Evolutionary conservation across 2,329 filamentous ascomycete species (phyloP), one percentile per base, ranked within the genome.

Genomic region (Trichoderma brevicompactum): DNA sequence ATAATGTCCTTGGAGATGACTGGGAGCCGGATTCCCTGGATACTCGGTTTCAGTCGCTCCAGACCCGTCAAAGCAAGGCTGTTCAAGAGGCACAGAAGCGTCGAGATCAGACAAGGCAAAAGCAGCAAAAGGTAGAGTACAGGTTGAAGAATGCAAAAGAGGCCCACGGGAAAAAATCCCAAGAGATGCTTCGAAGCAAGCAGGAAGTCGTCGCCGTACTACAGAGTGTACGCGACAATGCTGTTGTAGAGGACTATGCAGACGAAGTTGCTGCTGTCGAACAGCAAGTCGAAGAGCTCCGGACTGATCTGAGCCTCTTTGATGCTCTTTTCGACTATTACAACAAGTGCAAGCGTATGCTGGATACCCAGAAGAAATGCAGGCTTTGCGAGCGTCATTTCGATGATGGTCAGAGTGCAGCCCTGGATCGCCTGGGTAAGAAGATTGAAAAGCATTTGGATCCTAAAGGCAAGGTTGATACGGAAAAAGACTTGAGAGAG

Each of bases 1-100:
- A 85, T 12, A 79, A 82, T 6, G 76, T 92, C 10, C 71, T 98
- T 38, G 87, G 88, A 32, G 62, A 44, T 5, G 81, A 83, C 0
- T 97, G 93, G 93, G 80, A 87, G 28, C 81, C 89, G 5, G 82
- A 87, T 13, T 89, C 83, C 0, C 75, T 98, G 10, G 92, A 96
- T 50, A 74, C 81, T 44, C 84, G 88, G 28, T 96, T 91, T 69
- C 88, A 95, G 69, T 78, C 80, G 2, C 81, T 84, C 3, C 71
- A 92, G 8, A 82, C 86, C 53, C 78, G 83, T 43, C 89, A 89
- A 70, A 82, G 77, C 28, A 80, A 81, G 41, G 76, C 82, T 28
- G 81, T 92, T 36, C 81, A 83, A 12, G 87, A 91, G 43, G 87
- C 88, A 5, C 88, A 91, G 73, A 86, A 85, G 54, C 83, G 87